A percentile compares a stretch with the other conserved stretches of the same genome.
Conservation (phyloP, 768 basidiomycete species). For the Suillus tomentosus region DNA sequence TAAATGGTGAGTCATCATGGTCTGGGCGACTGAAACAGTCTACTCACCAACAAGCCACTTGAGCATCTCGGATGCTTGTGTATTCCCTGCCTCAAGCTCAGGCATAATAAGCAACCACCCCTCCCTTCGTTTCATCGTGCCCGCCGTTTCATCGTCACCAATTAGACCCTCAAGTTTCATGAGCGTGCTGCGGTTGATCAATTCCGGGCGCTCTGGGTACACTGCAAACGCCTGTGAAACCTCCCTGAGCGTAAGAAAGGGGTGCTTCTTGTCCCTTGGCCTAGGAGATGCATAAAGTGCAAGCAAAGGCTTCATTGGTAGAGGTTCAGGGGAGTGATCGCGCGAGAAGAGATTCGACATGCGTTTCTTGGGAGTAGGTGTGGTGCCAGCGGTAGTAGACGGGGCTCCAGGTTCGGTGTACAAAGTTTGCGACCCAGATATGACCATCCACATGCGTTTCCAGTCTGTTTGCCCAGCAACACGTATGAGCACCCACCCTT, state of each 20-base stretch:
- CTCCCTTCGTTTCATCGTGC: slow-evolving; percentile 66
- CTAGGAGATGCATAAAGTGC: slow-evolving; percentile 65
- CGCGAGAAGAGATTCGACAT: slow-evolving; percentile 67
- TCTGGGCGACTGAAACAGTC: neutral
- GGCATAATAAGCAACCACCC: slow-evolving; percentile 94
- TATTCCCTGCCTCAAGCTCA: slow-evolving; percentile 64
- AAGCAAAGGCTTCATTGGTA: slow-evolving; percentile 43
- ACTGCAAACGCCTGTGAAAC: slow-evolving; percentile 91
- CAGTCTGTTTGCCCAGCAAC: slow-evolving; percentile 98
- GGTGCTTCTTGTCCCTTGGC: slow-evolving; percentile 72
- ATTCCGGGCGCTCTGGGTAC: slow-evolving; percentile 92
- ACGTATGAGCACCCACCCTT: slow-evolving; percentile 90
- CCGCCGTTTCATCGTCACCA: slow-evolving; percentile 74
- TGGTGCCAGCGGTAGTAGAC: slow-evolving; percentile 12
- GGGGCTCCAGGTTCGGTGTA: slow-evolving; percentile 28
- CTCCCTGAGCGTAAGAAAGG: slow-evolving; percentile 66
- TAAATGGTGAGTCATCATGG: slow-evolving; percentile 17
- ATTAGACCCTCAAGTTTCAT: slow-evolving; percentile 90
- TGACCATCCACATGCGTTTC: slow-evolving; percentile 87
- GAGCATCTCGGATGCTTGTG: slow-evolving; percentile 80
- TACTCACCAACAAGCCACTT: slow-evolving; percentile 85
- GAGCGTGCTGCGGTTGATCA: slow-evolving; percentile 86
- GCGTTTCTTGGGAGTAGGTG: slow-evolving; percentile 44
- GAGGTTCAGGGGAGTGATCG: slow-evolving; percentile 38
- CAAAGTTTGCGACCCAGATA: slow-evolving; percentile 47